Evolutionary conservation across 768 basidiomycete genomes (phyloP).

Genomic region (Heimioporus sp.): DNA sequence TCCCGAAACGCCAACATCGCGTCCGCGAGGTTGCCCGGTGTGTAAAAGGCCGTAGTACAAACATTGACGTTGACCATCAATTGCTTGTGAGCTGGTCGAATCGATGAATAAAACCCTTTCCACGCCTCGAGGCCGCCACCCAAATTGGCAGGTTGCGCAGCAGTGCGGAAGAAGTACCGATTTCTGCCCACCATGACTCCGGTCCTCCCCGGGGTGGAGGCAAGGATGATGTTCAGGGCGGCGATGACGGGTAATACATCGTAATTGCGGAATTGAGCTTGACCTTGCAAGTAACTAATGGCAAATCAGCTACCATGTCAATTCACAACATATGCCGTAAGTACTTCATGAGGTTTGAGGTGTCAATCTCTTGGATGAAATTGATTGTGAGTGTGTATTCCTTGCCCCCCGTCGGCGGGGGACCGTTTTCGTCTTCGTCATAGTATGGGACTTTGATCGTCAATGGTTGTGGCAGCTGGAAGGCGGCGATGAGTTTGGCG

Average conservation of each 20-base stretch:
- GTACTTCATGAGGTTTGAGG: conserved; percentile 39
- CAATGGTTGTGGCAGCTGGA: conserved; percentile 40
- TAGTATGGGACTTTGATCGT: conserved; percentile 38
- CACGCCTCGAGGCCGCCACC: conserved; percentile 57
- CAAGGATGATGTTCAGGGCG: conserved; percentile 50
- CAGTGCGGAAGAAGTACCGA: conserved; percentile 48
- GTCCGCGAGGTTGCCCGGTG: conserved; percentile 40
- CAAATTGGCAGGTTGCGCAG: conserved; percentile 30
- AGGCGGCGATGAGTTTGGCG: conserved; percentile 44
- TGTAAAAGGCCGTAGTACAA: conserved; percentile 51
- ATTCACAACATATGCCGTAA: conserved; percentile 2
- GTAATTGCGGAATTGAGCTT: conserved; percentile 39
- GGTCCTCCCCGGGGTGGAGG: conserved; percentile 42
- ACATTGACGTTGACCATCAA: conserved; percentile 55
- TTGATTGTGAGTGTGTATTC: conserved; percentile 44
- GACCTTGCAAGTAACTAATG: conserved; percentile 45
- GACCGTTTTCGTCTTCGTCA: conserved; percentile 45
- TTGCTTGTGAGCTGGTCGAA: conserved; percentile 40
- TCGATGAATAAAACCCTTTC: conserved; percentile 49
- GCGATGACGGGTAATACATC: conserved; percentile 48
- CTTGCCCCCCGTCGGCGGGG: conserved; percentile 31
- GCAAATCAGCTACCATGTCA: conserved; percentile 5
- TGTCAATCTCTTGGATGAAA: conserved; percentile 44
- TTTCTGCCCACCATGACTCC: conserved; percentile 54
- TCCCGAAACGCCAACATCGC: conserved; percentile 42